A percentile compares a stretch with the other conserved stretches of the same genome.
Conservation (phyloP, 192 early-diverging fungal species). For the Physocladia obscura region DNA sequence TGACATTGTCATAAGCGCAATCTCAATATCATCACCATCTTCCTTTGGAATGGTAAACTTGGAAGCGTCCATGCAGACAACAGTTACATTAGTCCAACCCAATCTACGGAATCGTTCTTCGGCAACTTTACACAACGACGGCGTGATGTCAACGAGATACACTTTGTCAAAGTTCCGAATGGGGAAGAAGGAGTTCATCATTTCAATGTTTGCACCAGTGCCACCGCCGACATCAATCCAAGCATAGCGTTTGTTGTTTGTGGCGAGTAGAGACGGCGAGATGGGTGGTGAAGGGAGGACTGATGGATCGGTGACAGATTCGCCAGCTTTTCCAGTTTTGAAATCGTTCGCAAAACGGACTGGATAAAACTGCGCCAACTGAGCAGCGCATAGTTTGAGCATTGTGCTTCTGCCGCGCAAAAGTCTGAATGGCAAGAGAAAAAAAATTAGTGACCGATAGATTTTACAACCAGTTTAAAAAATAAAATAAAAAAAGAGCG, state of each 20-base stretch:
- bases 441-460: constrained; percentile 8
- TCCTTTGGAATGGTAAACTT: constrained; percentile 66
- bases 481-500: constrained; percentile 5
- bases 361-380: constrained; percentile 58
- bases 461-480: background rate
- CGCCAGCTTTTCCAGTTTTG: constrained; percentile 34
- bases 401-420: constrained; percentile 76
- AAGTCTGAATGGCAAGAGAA: constrained; percentile 38
- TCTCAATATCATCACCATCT: constrained; percentile 56
- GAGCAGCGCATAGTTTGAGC: constrained; percentile 80
- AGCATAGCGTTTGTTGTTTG: constrained; percentile 39
- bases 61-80: constrained; percentile 77
- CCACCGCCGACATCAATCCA: constrained; percentile 59
- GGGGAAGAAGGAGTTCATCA: constrained; percentile 72
- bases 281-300: constrained; percentile 44
- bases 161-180: constrained; percentile 75
- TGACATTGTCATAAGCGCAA: constrained; percentile 80
- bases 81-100: constrained; percentile 79
- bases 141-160: constrained; percentile 81
- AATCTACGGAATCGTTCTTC: constrained; percentile 68
- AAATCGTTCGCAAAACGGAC: constrained; percentile 40
- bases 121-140: constrained; percentile 76
- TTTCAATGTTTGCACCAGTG: constrained; percentile 55
- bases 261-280: constrained; percentile 40
- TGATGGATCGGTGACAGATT: constrained; percentile 34